Evolutionary conservation across 805 yeast species (phyloP), one percentile per base, ranked within the genome.

Genomic region (Sungouiella thailandica): DNA sequence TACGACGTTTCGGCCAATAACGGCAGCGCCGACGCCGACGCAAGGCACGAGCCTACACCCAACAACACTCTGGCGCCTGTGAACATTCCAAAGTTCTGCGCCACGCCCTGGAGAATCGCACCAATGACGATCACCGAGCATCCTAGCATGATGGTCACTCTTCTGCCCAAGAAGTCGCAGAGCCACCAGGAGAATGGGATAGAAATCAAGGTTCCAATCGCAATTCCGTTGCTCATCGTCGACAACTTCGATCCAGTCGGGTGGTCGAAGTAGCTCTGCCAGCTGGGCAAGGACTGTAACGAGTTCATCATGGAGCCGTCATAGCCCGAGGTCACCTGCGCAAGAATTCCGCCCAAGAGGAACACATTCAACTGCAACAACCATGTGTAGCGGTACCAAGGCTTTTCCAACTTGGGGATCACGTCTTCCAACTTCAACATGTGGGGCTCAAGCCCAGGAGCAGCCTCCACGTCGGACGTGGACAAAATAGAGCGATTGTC

Each of bases 341-440:
- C 35, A 9, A 43, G 37, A 17, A 46, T 29, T 10, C 48, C 40
- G 3, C 41, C 35, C 7, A 37, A 18, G 7, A 46, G 29, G 14
- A 42, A 28, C 10, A 40, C 23, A 28, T 48, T 48, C 23, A 48
- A 34, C 14, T 28, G 32, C 14, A 48, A 32, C 16, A 48, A 29
- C 22, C 37, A 40, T 4, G 31, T 32, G 32, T 44, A 32, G 36
- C 23, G 26, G 28, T 17, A 38, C 43, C 45, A 36, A 4, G 30
- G 24, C 20, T 38, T 43, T n/a, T 35, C 39, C 9, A 34, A 29
- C 23, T 34, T 35, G 11, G 43, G 43, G 18, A 30, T 28, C 16
- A 43, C 47, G 24, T 43, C 47, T 18, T 40, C 34, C 13, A 40
- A 28, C 22, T 19, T 19, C 22, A 19, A 19, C 22, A 19, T 19